phyloP scores from a whole-genome alignment of 202 grass and related monocot genomes.

The Cymbopogon flexuosus region DNA sequence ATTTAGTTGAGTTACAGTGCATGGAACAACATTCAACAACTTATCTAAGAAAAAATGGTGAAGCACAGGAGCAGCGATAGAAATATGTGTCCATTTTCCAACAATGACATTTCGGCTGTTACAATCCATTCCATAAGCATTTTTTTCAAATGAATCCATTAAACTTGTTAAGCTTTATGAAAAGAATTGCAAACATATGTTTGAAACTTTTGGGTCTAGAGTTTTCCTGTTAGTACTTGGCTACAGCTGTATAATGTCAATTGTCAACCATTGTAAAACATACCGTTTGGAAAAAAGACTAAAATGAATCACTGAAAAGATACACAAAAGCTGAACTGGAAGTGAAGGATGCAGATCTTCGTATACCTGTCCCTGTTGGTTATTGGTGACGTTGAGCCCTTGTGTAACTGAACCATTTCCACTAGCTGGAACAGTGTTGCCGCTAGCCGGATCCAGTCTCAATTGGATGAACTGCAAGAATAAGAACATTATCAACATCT shows the following conservation, averaged over 20 bases:
- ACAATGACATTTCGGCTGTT: neutral
- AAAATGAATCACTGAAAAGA: neutral
- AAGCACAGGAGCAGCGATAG: too few species aligned
- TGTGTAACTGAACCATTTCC: constrained; percentile 66
- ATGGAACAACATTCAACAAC: too few species aligned
- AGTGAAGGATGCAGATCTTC: neutral
- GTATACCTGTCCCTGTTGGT: constrained; percentile 82
- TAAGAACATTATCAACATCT: constrained; percentile 7
- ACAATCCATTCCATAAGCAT: neutral
- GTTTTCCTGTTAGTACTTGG: neutral
- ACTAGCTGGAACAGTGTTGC: constrained; percentile 61
- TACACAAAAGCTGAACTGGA: neutral
- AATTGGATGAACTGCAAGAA: constrained; percentile 73
- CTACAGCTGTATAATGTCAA: neutral
- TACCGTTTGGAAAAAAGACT: neutral
- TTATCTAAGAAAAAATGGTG: too few species aligned
- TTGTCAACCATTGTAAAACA: neutral
- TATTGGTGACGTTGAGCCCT: constrained; percentile 70
- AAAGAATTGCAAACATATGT: neutral
- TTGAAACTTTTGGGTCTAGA: neutral
- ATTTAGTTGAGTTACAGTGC: neutral
- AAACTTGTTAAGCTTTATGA: neutral
- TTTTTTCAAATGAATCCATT: neutral
- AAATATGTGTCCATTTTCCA: neutral
- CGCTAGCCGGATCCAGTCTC: constrained; percentile 77